Evolutionary conservation across 169 alveolate genomes (phyloP).

Genomic region (Plasmodium cynomolgi): DNA sequence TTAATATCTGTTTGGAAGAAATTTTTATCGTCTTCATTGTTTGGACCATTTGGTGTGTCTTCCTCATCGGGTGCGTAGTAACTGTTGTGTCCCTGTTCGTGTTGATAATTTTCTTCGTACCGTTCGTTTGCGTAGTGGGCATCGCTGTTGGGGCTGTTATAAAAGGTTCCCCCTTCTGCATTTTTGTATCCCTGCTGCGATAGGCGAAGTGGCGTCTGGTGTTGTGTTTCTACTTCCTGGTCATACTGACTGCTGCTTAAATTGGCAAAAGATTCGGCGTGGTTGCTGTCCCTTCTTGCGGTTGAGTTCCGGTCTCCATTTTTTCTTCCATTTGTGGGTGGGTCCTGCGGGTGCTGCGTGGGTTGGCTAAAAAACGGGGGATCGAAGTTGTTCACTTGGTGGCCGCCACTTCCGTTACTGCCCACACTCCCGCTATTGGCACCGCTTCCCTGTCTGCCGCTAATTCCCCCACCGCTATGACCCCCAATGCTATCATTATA

Average conservation of each 20-base stretch:
- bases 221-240: not conserved
- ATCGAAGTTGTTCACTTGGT: not conserved
- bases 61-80: not conserved
- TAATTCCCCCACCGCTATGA: not conserved
- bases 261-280: not conserved
- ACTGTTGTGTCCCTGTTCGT: not conserved
- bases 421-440: not conserved
- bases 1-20: not conserved
- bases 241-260: not conserved
- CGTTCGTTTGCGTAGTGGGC: not conserved
- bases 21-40: not conserved
- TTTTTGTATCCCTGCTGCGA: not conserved
- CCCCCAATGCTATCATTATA: slow-evolving; percentile 12
- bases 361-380: slow-evolving; percentile 13
- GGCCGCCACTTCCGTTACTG: not conserved
- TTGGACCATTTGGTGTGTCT: not conserved
- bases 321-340: slow-evolving; percentile 10
- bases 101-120: not conserved
- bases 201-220: not conserved
- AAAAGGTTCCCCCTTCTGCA: slow-evolving; percentile 2
- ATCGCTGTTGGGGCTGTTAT: not conserved
- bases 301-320: not conserved
- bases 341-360: not conserved
- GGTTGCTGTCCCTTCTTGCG: slow-evolving; percentile 3
- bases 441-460: not conserved